Conservation (phyloP, 805 yeast genomes). For the Schwanniomyces pseudopolymorphus region DNA sequence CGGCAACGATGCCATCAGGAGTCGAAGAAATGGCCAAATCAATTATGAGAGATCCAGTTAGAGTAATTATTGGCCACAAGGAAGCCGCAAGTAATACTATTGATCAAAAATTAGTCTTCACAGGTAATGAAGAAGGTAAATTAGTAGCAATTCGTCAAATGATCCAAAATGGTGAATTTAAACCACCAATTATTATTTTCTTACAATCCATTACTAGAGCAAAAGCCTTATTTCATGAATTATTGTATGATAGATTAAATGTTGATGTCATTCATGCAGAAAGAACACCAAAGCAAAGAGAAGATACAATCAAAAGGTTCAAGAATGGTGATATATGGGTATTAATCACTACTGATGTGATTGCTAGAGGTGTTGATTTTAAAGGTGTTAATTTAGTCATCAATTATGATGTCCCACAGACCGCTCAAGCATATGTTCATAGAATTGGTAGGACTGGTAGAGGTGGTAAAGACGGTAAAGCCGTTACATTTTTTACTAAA, state of each 20-base stretch:
- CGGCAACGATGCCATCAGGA: slow-evolving; percentile 93
- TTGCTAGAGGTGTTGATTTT: slow-evolving; percentile 96
- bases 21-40: slow-evolving; percentile 85
- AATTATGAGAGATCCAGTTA: slow-evolving; percentile 81
- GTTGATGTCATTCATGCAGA: slow-evolving; percentile 97
- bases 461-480: slow-evolving; percentile 83
- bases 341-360: slow-evolving; percentile 91
- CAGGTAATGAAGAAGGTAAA: slow-evolving; percentile 97
- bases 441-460: slow-evolving; percentile 99
- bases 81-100: slow-evolving; percentile 87
- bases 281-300: slow-evolving; percentile 85
- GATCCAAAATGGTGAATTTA: slow-evolving; percentile 78
- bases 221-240: slow-evolving; percentile 90
- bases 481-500: slow-evolving; percentile 90
- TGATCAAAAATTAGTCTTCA: slow-evolving; percentile 77
- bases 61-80: slow-evolving; percentile 88
- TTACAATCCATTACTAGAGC: slow-evolving; percentile 92
- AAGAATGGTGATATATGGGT: slow-evolving; percentile 94
- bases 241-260: slow-evolving; percentile 85
- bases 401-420: slow-evolving; percentile 93
- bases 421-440: slow-evolving; percentile 93
- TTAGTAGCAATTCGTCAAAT: slow-evolving; percentile 86
- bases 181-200: slow-evolving; percentile 91
- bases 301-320: slow-evolving; percentile 78
- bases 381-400: slow-evolving; percentile 93